phyloP scores from a whole-genome alignment of 2,329 filamentous ascomycete genomes.

The Hymenoscyphus scutula region DNA sequence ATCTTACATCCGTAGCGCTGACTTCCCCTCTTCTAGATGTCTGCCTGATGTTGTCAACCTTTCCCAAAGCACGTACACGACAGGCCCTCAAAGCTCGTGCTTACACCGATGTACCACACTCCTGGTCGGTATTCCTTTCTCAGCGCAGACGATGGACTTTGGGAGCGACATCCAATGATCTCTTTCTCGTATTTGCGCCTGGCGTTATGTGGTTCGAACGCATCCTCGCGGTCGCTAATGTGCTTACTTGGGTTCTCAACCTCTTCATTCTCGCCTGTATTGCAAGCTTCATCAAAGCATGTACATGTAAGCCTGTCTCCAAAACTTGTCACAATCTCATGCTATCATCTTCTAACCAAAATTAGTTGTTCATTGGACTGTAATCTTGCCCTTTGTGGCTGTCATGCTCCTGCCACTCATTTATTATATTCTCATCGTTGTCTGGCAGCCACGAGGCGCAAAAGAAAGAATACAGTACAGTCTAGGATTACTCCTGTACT shows the following conservation, averaged over 20 bases:
- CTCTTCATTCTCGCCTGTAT: constrained; percentile 29
- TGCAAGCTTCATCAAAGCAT: constrained; percentile 24
- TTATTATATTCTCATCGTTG: constrained; percentile 33
- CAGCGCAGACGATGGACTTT: constrained; percentile 50
- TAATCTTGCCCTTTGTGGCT: constrained; percentile 32
- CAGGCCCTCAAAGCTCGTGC: constrained; percentile 48
- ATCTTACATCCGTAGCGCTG: constrained; percentile 38
- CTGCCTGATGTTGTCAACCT: constrained; percentile 45
- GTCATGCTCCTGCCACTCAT: constrained; percentile 35
- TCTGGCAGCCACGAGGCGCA: constrained; percentile 32
- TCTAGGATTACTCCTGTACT: constrained; percentile 32
- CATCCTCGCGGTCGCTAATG: constrained; percentile 45
- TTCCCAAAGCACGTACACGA: constrained; percentile 44
- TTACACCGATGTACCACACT: constrained; percentile 46
- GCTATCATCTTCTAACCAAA: neutral
- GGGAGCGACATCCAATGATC: constrained; percentile 48
- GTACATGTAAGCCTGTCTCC: constrained; percentile 11
- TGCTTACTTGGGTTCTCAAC: constrained; percentile 41
- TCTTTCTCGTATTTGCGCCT: constrained; percentile 47
- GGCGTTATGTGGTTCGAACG: constrained; percentile 45
- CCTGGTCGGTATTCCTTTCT: constrained; percentile 47
- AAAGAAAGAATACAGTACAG: constrained; percentile 33
- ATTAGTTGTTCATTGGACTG: neutral
- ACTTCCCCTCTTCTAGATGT: constrained; percentile 5
- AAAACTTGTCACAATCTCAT: neutral